Conservation (phyloP, 495 filamentous ascomycete genomes). For the Recurvomyces mirabilis region DNA sequence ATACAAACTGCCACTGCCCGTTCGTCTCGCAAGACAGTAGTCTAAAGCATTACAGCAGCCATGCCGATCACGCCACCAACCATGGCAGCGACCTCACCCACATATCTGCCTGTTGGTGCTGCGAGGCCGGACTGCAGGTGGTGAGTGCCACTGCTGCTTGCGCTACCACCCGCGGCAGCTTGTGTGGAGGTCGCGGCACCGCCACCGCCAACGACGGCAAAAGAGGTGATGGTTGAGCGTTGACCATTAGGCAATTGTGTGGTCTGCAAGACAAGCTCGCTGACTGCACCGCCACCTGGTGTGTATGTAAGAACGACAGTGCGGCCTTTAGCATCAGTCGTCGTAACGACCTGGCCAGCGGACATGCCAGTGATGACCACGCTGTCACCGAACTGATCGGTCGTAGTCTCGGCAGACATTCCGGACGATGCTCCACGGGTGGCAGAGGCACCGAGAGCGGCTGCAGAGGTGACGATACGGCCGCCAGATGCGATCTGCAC, state of each 20-base stretch:
- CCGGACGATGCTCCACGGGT: not conserved
- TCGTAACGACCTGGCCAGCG: slow-evolving; percentile 26
- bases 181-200: not conserved
- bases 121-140: slow-evolving; percentile 20
- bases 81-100: slow-evolving; percentile 19
- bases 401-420: slow-evolving; percentile 18
- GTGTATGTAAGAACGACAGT: slow-evolving; percentile 32
- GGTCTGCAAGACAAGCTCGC: slow-evolving; percentile 26
- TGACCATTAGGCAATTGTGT: slow-evolving; percentile 26
- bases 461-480: slow-evolving; percentile 9
- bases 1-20: too few species aligned
- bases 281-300: slow-evolving; percentile 25
- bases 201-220: slow-evolving; percentile 13
- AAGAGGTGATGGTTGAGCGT: slow-evolving; percentile 28
- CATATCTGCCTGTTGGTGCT: slow-evolving; percentile 9
- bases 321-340: slow-evolving; percentile 26
- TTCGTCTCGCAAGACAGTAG: too few species aligned
- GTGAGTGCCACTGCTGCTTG: slow-evolving; percentile 4
- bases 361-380: slow-evolving; percentile 18
- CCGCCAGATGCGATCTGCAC: slow-evolving; percentile 8
- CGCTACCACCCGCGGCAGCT: not conserved
- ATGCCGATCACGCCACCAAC: slow-evolving; percentile 26
- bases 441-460: slow-evolving; percentile 1
- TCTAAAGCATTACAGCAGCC: slow-evolving; percentile 13
- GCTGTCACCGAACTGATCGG: slow-evolving; percentile 17